phyloP scores from a whole-genome alignment of 2,329 filamentous ascomycete species.

The Ramularia endophylla region DNA sequence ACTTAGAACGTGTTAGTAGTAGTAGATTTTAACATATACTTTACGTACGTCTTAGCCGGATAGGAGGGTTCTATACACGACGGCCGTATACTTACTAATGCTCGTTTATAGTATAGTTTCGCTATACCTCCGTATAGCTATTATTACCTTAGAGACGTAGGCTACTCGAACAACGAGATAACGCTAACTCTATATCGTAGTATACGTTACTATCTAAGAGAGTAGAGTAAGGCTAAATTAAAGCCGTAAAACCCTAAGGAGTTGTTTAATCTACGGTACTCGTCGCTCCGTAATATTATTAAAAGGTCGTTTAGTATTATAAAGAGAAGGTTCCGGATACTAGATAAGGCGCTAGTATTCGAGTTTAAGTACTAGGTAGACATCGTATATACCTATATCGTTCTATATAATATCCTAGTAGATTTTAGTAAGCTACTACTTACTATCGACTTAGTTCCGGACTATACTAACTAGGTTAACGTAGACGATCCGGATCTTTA shows the following conservation, averaged over 20 bases:
- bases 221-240: not conserved
- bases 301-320: too few species aligned
- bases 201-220: conserved; percentile 1
- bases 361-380: too few species aligned
- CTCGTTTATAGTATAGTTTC: not conserved
- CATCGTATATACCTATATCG: too few species aligned
- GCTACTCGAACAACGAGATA: not conserved
- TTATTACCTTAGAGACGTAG: not conserved
- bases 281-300: too few species aligned
- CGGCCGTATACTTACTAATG: not conserved
- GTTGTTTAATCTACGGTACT: too few species aligned
- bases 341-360: too few species aligned
- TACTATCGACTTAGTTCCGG: too few species aligned
- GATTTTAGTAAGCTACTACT: too few species aligned
- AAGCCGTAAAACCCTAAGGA: not conserved
- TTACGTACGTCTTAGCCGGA: conserved; percentile 1
- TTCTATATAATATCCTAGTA: too few species aligned
- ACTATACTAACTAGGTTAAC: too few species aligned
- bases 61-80: conserved; percentile 4
- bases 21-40: conserved; percentile 2
- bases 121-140: not conserved
- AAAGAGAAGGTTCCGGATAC: too few species aligned
- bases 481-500: too few species aligned
- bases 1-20: conserved; percentile 1
- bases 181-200: not conserved